Base-by-base conservation (phyloP, 768 basidiomycete species). In the Pleurotus eryngii region DNA sequence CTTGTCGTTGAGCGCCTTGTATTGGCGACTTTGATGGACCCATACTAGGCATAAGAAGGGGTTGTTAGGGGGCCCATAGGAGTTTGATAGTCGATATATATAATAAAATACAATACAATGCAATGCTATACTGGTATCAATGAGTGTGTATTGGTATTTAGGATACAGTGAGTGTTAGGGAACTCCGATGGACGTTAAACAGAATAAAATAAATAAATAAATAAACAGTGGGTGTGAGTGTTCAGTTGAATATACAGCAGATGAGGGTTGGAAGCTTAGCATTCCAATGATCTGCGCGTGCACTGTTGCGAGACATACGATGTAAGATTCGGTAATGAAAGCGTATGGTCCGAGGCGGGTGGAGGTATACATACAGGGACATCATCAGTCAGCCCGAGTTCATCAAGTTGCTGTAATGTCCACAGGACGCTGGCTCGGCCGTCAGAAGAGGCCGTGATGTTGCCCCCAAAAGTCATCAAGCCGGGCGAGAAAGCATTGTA, bases 401-500 rank as follows among this genome's bases (percentile, higher is more conserved):
- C 51, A 42, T 54, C 51, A 18, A 54, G 39, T 24, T 54, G 51
- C 38, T 54, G 51, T 15, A 54, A 39, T 1, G 38, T 54, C 22
- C 35, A 42, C 11, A 54, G 24, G 3, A 54, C 51, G 42, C 51
- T 54, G 12, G 20, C 51, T 11, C 51, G 51, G 15, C 42, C 37
- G 39, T 54, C 51, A n/a, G 39, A 22, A 12, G 39, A 54, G 20
- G 39, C 51, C 8, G 51, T 40, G 15, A 42, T 26, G 5, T 45
- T 4, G 2, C 11, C 51, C 12, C 51, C 51, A 42, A 39, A 54
- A 12, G 38, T 39, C 17, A 22, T 42, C 49, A 51, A 7, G 15
- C 49, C 49, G 12, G 49, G 49, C 3, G 49, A 35, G n/a, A 51
- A n/a, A 17, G 37, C n/a, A 37, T 51, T 35, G 27, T 51, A 51